Base-by-base conservation (phyloP, 108 stramenopile genomes). In the Bacterosira constricta region DNA sequence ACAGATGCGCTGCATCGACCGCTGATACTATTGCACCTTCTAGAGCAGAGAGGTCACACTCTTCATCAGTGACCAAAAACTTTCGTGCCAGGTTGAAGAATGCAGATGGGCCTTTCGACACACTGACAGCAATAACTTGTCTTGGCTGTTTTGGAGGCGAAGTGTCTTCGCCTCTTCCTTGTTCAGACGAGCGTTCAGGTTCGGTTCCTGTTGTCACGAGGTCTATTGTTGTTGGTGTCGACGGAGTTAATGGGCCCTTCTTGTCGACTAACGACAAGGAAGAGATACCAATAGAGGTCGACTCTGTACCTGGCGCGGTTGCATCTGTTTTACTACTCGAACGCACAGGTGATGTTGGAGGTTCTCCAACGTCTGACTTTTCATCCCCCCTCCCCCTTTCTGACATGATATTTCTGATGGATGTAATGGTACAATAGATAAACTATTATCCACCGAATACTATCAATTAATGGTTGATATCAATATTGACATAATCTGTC, bases 21-120 rank as follows among this genome's bases (percentile, higher is more conserved):
- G 91, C 91, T 52, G 89, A 86, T 21, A 93, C 91, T 36, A 93
- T 93, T 6, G 91, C 91, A 50, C 91, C 91, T 77, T 93, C 91
- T 10, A 93, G 60, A 32, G 91, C 91, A 35, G 91, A 93, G 7
- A 93, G 80, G 60, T 93, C 91, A 57, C 86, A 88, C 59, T 75
- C 75, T 52, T 90, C 91, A 66, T 93, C 89, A 27, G 86, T 89
- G n/a, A 87, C 82, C 44, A 93, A 81, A 64, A 93, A 93, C 63
- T 90, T 93, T 49, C 88, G 51, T 37, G 91, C 89, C 31, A 93
- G 73, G 57, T 93, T 90, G 72, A 93, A 93, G 58, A 90, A 93
- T 15, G 89, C 91, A 9, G 87, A 81, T 25, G 91, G 91, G 23
- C 86, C 80, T 68, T 90, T 93, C 36, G 89, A 88, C 25, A 89